phyloP scores from a whole-genome alignment of 768 basidiomycete genomes.

The Brasilioporus rufonigricans region DNA sequence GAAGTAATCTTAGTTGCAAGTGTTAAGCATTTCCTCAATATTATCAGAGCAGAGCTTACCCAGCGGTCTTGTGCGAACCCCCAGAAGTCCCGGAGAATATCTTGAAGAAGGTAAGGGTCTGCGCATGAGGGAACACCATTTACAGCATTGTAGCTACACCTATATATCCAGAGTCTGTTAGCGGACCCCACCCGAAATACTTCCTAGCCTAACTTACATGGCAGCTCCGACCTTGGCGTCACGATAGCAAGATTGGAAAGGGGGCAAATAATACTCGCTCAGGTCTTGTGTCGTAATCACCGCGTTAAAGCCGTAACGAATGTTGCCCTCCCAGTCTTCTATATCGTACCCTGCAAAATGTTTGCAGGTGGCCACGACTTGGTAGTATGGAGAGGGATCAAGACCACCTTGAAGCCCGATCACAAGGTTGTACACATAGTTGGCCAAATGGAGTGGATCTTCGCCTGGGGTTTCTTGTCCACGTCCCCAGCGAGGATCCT shows the following conservation, averaged over 20 bases:
- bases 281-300: slow-evolving; percentile 54
- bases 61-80: slow-evolving; percentile 51
- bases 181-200: background rate
- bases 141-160: slow-evolving; percentile 59
- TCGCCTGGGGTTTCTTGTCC: slow-evolving; percentile 64
- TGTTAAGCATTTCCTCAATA: background rate
- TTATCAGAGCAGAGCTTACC: slow-evolving; percentile 29
- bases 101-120: slow-evolving; percentile 50
- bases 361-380: slow-evolving; percentile 57
- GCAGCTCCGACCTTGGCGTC: slow-evolving; percentile 59
- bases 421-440: slow-evolving; percentile 54
- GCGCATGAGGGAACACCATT: slow-evolving; percentile 60
- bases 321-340: slow-evolving; percentile 53
- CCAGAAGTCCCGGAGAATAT: slow-evolving; percentile 49
- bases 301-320: slow-evolving; percentile 51
- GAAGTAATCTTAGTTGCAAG: slow-evolving; percentile 31
- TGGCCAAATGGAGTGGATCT: slow-evolving; percentile 51
- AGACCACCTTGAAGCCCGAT: slow-evolving; percentile 57
- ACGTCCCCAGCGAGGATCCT: slow-evolving; percentile 62
- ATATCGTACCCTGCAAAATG: slow-evolving; percentile 60
- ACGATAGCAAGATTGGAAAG: slow-evolving; percentile 59
- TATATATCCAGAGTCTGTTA: background rate
- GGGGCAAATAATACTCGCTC: slow-evolving; percentile 52
- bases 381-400: slow-evolving; percentile 48
- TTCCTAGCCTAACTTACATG: slow-evolving; percentile 32